phyloP scores from a whole-genome alignment of 1,284 basidiomycete genomes.

The Heterobasidion occidentale region DNA sequence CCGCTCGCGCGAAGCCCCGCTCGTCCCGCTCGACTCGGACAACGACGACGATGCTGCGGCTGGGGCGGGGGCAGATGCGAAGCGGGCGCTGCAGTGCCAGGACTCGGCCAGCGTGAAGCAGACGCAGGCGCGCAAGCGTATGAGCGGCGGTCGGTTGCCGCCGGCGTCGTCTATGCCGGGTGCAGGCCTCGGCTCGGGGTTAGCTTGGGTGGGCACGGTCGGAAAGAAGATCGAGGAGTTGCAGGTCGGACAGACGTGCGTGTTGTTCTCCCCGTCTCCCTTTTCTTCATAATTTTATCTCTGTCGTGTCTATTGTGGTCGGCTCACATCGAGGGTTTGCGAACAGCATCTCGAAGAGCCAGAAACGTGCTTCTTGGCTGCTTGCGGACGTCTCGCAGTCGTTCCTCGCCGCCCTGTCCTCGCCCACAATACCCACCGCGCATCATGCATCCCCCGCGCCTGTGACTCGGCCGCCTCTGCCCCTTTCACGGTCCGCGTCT shows the following conservation, averaged over 20 bases:
- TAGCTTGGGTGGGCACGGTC: conserved; percentile 21
- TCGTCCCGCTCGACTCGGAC: not conserved
- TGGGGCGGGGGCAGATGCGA: not conserved
- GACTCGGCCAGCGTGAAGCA: conserved; percentile 3
- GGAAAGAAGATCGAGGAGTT: conserved; percentile 57
- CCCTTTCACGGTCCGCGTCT: conserved; percentile 14
- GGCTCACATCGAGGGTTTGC: not conserved
- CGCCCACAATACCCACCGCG: conserved; percentile 6
- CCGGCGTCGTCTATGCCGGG: conserved; percentile 24
- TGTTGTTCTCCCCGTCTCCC: conserved; percentile 7
- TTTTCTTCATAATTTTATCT: not conserved
- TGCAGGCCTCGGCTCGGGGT: conserved; percentile 11
- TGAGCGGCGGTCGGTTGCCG: conserved; percentile 13
- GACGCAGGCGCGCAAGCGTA: conserved; percentile 9
- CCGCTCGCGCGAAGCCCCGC: conserved; percentile 19
- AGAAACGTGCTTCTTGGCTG: conserved; percentile 59
- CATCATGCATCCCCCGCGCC: conserved; percentile 9
- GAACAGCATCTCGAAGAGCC: conserved; percentile 47
- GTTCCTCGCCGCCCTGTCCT: conserved; percentile 42
- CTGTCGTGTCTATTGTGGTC: not conserved
- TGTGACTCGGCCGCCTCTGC: conserved; percentile 2
- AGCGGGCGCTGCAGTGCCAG: conserved; percentile 1
- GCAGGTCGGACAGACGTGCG: conserved; percentile 46
- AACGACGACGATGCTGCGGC: conserved; percentile 7
- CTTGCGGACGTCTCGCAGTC: conserved; percentile 57